Evolutionary conservation across 805 yeast species (phyloP).

Genomic region (Metschnikowia amazonensis): DNA sequence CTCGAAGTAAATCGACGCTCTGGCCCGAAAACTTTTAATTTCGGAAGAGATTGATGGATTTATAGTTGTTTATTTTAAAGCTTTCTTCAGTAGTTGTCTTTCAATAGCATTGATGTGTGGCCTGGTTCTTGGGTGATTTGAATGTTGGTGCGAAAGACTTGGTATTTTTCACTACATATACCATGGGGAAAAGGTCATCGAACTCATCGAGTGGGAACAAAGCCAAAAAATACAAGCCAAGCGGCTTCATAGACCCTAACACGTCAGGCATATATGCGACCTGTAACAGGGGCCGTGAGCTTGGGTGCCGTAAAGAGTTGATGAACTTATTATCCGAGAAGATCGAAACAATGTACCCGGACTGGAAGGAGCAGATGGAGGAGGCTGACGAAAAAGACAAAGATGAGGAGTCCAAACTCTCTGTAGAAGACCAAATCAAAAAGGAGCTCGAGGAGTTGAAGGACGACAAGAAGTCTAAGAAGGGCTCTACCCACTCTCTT

Average conservation of each 20-base stretch:
- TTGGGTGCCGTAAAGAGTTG: constrained; percentile 71
- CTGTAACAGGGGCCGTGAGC: constrained; percentile 78
- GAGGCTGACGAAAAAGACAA: constrained; percentile 21
- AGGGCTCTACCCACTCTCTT: constrained; percentile 26
- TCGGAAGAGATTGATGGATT: neutral
- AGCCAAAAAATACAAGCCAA: constrained; percentile 44
- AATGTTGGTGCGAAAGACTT: constrained; percentile 1
- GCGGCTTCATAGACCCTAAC: constrained; percentile 70
- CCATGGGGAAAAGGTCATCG: constrained; percentile 18
- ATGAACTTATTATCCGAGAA: constrained; percentile 48
- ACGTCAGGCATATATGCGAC: constrained; percentile 88
- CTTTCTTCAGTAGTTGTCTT: neutral
- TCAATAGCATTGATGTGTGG: neutral
- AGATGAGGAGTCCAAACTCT: constrained; percentile 30
- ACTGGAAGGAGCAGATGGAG: constrained; percentile 23
- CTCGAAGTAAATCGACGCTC: neutral
- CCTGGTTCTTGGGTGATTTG: neutral
- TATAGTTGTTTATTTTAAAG: neutral
- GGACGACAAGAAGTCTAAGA: constrained; percentile 39
- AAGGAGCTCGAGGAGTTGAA: constrained; percentile 66
- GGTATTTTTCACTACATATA: neutral
- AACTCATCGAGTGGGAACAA: constrained; percentile 26
- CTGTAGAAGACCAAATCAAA: constrained; percentile 73
- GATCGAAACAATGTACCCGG: constrained; percentile 31
- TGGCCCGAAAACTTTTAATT: neutral